Evolutionary conservation across 805 yeast genomes (phyloP), one percentile per base, ranked within the genome.

Genomic region (Cyberlindnera japonica): DNA sequence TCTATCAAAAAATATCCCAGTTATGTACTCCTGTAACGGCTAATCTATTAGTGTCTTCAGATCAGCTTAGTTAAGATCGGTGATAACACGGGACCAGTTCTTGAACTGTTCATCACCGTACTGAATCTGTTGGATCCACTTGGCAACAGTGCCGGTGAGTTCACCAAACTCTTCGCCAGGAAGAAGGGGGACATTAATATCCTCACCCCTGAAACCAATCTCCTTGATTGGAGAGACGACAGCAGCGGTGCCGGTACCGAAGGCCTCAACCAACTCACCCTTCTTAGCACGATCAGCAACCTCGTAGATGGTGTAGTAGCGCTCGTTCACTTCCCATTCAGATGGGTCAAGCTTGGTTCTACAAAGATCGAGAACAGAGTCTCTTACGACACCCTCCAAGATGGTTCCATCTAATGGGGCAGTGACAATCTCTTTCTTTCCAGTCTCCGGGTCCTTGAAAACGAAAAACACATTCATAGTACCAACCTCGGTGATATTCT

Each of bases 371-470:
- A 91, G 71, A 43, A 91, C 74, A 12, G 97, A 88, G 62, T 85
- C 95, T 69, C 99, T 81, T 37, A 96, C 89, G 56, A 91, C 95
- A 71, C 99, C 99, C 64, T 87, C 96, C 57, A 91, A 77, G 57
- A 91, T 91, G 48, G 96, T 91, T 53, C 99, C 99, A 59, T 93
- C 98, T 53, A 93, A 73, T 47, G 99, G 98, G 49, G 96, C 95
- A 48, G 99, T 91, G 35, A 79, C 95, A 52, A 91, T 75, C 69
- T 91, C 98, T 59, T 84, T 85, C 67, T 81, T 85, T 44, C 96
- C 97, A 26, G 82, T 74, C 32, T 65, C 66, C n/a, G 75, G 61
- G 63, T 84, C 77, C 64, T 83, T 69, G 73, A 91, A 87, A 24
- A 79, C 96, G 56, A 85, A 81, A 69, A 93, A 91, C 33, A 76